Base-by-base conservation (phyloP, 1,284 basidiomycete species). In the Porogramme epimiltina region DNA sequence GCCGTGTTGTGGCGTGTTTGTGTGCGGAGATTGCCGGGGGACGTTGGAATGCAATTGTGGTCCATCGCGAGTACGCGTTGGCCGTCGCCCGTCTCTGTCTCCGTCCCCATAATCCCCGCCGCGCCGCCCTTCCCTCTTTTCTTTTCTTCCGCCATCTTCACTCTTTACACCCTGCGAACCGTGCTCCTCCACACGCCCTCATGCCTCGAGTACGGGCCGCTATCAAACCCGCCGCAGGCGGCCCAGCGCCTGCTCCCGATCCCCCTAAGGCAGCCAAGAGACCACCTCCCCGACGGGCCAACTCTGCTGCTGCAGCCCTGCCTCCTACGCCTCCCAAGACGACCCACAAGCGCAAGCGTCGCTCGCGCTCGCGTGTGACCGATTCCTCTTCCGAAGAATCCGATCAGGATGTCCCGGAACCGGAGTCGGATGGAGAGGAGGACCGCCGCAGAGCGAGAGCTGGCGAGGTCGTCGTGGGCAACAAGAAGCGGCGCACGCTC, bases 311-410 rank as follows among this genome's bases (percentile, higher is more conserved):
- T 0, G 55, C 64, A 15, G 61, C 62, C 15, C 63, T 67, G 16
- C 68, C 71, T 18, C 71, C 70, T 1, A 73, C 71, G 0, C 71
- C 71, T 3, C 71, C 71, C 3, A 56, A 60, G 16, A 72, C 71
- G n/a, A 59, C 63, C 31, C 60, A 63, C 55, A 71, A 71, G 56
- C 65, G 68, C 42, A 68, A 70, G 52, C 66, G 70, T 6, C 62
- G 64, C 46, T 61, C 67, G 1, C 62, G 63, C 28, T 68, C 65
- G 31, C 63, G 67, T 25, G 64, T 62, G 25, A 68, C 68, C 8
- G 70, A 70, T 47, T 71, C 70, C 4, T 69, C 66, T 19, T 62
- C 66, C 18, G 71, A 73, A 41, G 62, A 59, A n/a, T 68, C 65
- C 22, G 63, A 63, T 18, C 52, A 49, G 33, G 56, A 48, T 42